These are phyloP conservation scores for Kodamaea kakaduensis DNA, from an alignment of 805 yeast species.

Conservation along the genomic window DNA sequence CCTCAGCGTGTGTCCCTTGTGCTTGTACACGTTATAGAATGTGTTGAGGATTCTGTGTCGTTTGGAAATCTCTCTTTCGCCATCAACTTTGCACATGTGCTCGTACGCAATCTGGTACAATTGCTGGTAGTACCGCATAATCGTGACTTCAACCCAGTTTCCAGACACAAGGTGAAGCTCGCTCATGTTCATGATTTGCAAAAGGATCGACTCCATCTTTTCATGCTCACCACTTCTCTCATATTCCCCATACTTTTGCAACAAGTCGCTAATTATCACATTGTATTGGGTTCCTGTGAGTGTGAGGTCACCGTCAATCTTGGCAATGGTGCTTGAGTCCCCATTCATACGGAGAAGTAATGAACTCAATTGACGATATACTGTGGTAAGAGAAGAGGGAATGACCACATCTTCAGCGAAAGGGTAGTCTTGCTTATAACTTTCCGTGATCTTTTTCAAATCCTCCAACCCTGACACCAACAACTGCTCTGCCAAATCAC, in stretches of 20 bases:
- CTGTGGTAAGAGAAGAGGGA: slow-evolving; percentile 6
- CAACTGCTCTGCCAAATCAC: slow-evolving; percentile 20
- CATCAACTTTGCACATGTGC: slow-evolving; percentile 15
- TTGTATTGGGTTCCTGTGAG: slow-evolving; percentile 7
- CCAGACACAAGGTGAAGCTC: slow-evolving; percentile 31
- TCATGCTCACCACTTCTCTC: no score
- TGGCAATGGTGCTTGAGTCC: slow-evolving; percentile 1
- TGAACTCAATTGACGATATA: slow-evolving; percentile 8
- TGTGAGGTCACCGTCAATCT: slow-evolving; percentile 1
- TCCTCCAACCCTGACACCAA: slow-evolving; percentile 25
- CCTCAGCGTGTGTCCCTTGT: slow-evolving; percentile 11
- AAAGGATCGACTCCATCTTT: slow-evolving; percentile 4
- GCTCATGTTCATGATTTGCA: slow-evolving; percentile 19
- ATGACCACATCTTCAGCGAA: slow-evolving; percentile 11
- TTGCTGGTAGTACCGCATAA: slow-evolving; percentile 19
- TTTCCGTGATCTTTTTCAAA: slow-evolving; percentile 14
- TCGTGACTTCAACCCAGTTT: slow-evolving; percentile 26
- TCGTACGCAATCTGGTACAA: slow-evolving; percentile 27
- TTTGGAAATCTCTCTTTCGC: slow-evolving; percentile 11
- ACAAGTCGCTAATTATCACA: slow-evolving; percentile 11
- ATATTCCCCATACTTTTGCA: slow-evolving; percentile 14
- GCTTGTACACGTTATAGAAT: slow-evolving; percentile 25
- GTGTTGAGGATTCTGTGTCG: slow-evolving; percentile 22
- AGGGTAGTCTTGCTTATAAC: slow-evolving; percentile 19
- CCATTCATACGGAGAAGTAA: slow-evolving; percentile 3